phyloP scores from a whole-genome alignment of 768 basidiomycete genomes.

The Hericium erinaceus region DNA sequence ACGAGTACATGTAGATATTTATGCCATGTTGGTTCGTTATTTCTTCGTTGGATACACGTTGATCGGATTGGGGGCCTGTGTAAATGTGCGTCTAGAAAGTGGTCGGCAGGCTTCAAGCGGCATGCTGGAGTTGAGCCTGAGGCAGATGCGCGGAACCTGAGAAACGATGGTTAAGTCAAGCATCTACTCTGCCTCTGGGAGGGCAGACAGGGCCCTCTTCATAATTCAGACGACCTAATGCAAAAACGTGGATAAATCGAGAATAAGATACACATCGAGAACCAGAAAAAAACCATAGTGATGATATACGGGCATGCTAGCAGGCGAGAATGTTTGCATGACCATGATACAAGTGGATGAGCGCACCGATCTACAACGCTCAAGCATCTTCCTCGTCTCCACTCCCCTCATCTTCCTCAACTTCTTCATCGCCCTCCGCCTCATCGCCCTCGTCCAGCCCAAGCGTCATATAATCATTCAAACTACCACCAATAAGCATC shows the following conservation, averaged over 20 bases:
- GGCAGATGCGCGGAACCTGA: too few species aligned
- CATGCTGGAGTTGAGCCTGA: too few species aligned
- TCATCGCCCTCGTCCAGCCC: conserved; percentile 1
- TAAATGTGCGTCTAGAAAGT: too few species aligned
- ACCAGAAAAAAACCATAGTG: not conserved
- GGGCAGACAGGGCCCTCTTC: too few species aligned
- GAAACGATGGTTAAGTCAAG: too few species aligned
- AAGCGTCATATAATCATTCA: conserved; percentile 14
- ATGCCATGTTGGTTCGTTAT: too few species aligned
- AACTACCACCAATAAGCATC: not conserved
- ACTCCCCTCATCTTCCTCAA: not conserved
- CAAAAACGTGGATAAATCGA: not conserved
- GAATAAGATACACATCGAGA: not conserved
- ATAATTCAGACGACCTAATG: not conserved
- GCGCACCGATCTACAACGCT: not conserved
- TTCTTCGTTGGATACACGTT: too few species aligned
- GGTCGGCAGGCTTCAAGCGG: too few species aligned
- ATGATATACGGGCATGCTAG: not conserved
- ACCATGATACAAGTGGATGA: not conserved
- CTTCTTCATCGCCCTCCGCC: conserved; percentile 2
- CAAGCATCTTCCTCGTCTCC: not conserved
- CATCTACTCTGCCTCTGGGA: too few species aligned
- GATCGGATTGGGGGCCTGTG: too few species aligned
- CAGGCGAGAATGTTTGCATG: not conserved
- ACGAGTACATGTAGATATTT: too few species aligned